These are phyloP conservation scores for Ceratocystis colombiana DNA, from an alignment of 2,329 filamentous ascomycete species.

Conservation along the genomic window DNA sequence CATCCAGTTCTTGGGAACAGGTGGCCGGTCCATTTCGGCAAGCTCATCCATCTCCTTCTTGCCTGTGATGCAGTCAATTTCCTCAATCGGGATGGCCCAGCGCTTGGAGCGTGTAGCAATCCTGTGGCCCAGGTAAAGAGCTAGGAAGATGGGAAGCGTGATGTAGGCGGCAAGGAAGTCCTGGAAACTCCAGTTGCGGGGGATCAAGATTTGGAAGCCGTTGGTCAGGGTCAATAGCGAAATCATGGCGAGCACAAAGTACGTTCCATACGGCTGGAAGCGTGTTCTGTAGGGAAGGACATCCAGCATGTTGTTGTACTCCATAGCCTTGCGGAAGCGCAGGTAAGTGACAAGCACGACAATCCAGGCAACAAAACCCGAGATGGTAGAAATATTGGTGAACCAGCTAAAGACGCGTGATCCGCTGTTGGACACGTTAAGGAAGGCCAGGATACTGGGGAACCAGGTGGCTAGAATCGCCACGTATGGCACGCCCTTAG, in stretches of 20 bases:
- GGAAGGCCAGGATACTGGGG: slow-evolving; percentile 57
- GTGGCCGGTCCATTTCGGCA: slow-evolving; percentile 39
- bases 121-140: slow-evolving; percentile 54
- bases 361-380: slow-evolving; percentile 51
- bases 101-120: slow-evolving; percentile 37
- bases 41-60: slow-evolving; percentile 54
- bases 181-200: slow-evolving; percentile 49
- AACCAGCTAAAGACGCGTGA: slow-evolving; percentile 61
- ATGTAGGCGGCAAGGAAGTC: slow-evolving; percentile 58
- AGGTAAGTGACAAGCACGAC: slow-evolving; percentile 49
- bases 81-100: slow-evolving; percentile 35
- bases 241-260: slow-evolving; percentile 48
- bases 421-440: slow-evolving; percentile 55
- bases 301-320: slow-evolving; percentile 41
- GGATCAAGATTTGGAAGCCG: slow-evolving; percentile 65
- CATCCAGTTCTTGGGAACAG: slow-evolving; percentile 42
- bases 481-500: slow-evolving; percentile 51
- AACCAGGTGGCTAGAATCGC: slow-evolving; percentile 46
- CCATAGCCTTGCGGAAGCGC: slow-evolving; percentile 49
- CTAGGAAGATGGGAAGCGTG: slow-evolving; percentile 51
- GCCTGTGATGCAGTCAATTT: slow-evolving; percentile 49
- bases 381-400: slow-evolving; percentile 56
- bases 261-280: slow-evolving; percentile 55
- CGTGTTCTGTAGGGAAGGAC: slow-evolving; percentile 44
- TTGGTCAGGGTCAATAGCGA: slow-evolving; percentile 58